Evolutionary conservation across 306 rosid genomes (phyloP), one percentile per base, ranked within the genome.

Genomic region (Prunus mume): DNA sequence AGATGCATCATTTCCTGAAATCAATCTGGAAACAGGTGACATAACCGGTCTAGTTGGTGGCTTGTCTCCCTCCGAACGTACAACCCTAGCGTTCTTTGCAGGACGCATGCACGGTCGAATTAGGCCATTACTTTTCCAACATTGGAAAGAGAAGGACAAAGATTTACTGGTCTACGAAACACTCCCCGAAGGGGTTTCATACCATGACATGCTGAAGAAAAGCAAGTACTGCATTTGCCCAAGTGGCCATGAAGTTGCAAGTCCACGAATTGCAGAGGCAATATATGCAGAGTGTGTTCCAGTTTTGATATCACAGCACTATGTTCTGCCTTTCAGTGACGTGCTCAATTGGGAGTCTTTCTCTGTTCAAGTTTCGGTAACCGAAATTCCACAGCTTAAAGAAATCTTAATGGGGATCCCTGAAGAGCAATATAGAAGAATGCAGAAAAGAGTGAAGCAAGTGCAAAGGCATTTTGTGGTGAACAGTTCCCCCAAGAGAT

Each of bases 1-100:
- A 84, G 93, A 89, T 67, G 93, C 91, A 56, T 87, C 93, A 22
- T 77, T 89, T 68, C 91, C 91, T 6, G 90, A 89, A 78, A 87
- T 89, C 70, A 83, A 89, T 76, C 76, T 89, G 4, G 19, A 45
- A 63, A 78, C 78, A 15, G 90, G 91, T 20, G 83, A 83, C 13
- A 80, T 78, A 34, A 77, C 27, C 9, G 71, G 77, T 41, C 78
- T 87, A 20, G 27, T 58, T 28, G 90, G 87, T 9, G 88, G 88
- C 55, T 67, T 76, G 30, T 85, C 86, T 0, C 28, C 55, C 8
- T 34, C 72, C 13, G 70, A 82, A 34, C 72, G 89, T 57, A 77
- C 84, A 41, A 58, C 56, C 55, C 71, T 87, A 45, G 93, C 88
- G 1, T 89, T 89, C 72, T 89, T 87, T 62, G 88, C 93, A 2